phyloP scores from a whole-genome alignment of 2,329 filamentous ascomycete genomes.

The Zelopaecilomyces penicillatus region DNA sequence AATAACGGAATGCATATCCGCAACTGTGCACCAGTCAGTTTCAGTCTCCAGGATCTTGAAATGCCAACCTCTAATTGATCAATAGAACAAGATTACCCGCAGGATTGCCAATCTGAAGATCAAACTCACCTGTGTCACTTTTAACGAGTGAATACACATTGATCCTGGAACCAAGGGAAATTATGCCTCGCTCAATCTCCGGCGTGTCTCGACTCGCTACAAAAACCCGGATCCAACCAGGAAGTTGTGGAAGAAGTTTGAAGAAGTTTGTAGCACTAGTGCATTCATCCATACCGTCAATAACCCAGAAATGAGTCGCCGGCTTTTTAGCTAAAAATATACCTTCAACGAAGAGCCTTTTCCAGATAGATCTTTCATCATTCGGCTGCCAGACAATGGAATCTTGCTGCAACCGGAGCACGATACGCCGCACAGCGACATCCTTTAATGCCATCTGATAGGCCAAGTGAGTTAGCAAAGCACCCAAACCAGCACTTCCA shows the following conservation, averaged over 20 bases:
- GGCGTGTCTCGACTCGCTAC: constrained; percentile 1
- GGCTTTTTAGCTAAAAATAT: neutral
- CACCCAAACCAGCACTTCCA: neutral
- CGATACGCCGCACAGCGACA: neutral
- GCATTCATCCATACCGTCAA: constrained; percentile 4
- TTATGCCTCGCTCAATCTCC: neutral
- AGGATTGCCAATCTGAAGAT: too few relatives aligned
- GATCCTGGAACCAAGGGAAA: neutral
- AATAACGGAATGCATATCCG: constrained; percentile 2
- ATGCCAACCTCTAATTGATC: too few relatives aligned
- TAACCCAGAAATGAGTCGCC: constrained; percentile 2
- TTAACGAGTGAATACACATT: neutral
- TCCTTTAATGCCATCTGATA: constrained; percentile 4
- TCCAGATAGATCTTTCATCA: neutral
- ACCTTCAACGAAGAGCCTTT: constrained; percentile 5
- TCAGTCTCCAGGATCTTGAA: too few relatives aligned
- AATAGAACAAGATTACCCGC: too few relatives aligned
- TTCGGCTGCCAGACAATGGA: neutral
- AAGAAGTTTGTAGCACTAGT: neutral
- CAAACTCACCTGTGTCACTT: constrained; percentile 2
- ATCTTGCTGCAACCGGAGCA: neutral
- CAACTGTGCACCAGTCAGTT: neutral
- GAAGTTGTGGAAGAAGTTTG: neutral
- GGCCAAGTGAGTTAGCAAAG: neutral
- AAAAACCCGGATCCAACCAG: neutral